Percentiles rank a stretch among this genome's conserved stretches.
phyloP scores from a whole-genome alignment of 75 land plant genomes.

The Azolla pinnata region DNA sequence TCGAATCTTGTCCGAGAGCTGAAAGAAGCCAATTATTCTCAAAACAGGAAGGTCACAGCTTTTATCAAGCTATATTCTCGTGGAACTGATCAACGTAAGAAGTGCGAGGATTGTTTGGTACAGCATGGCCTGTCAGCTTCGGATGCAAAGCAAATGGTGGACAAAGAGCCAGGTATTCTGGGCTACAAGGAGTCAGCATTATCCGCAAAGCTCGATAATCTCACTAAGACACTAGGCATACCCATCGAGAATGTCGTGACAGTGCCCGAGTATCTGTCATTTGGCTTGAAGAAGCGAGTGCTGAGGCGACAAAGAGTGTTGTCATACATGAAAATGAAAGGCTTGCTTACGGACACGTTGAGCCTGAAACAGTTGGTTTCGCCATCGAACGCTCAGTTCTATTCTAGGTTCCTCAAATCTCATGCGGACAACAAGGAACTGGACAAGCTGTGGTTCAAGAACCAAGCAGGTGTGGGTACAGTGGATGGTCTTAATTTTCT shows the following conservation, averaged over 20 bases:
- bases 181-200: neutral
- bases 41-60: neutral
- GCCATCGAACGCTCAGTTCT: constrained; percentile 1
- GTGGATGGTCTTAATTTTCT: neutral
- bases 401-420: neutral
- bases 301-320: neutral
- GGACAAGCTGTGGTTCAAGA: neutral
- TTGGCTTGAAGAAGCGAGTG: neutral
- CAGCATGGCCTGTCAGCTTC: neutral
- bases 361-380: neutral
- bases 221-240: neutral
- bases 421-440: neutral
- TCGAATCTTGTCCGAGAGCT: neutral
- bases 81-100: neutral
- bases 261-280: neutral
- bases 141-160: neutral
- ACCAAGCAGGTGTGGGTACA: neutral
- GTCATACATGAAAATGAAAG: constrained; percentile 2
- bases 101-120: constrained; percentile 1
- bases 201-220: neutral
- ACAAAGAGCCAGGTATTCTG: constrained; percentile 2
- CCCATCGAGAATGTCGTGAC: constrained; percentile 1
- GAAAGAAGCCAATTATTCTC: neutral
- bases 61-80: constrained; percentile 2
- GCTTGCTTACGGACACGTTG: neutral